Evolutionary conservation across 805 yeast genomes (phyloP), one percentile per base, ranked within the genome.

Genomic region (Hemisphaericaspora nanyangensis): DNA sequence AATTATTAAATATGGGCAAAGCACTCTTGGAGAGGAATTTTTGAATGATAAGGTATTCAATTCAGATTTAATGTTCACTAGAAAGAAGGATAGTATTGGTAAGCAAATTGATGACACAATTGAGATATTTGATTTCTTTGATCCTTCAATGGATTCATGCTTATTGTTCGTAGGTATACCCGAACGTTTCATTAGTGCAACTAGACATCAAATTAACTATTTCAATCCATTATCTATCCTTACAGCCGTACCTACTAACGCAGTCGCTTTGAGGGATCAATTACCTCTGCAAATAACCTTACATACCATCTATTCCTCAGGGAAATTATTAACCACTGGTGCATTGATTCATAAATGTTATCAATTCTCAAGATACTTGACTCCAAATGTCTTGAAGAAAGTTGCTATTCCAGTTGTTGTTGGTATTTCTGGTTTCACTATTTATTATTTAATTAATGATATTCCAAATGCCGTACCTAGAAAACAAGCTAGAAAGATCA

Each of bases 381-480:
- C 39, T 30, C 74, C 52, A 39, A 59, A 52, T 45, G 67, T 58
- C 46, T 40, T 78, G 18, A 70, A 63, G 41, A 69, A 67, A 31
- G 55, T 82, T n/a, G 70, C 76, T 0, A 56, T 76, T 0, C 90
- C 95, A 0, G 34, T 78, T 0, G 42, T 73, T 1, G 47, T 79
- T 2, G 69, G 78, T 7, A 72, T 74, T 1, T 63, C 77, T 5
- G 72, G 78, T 1, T 66, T 78, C 11, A 70, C 83, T 0, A 63
- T 76, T 0, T 77, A 79, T 29, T 88, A 85, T 51, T 56, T 89
- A 41, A 65, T 88, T 15, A 69, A 72, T 43, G 98, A 93, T 58
- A 78, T 95, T 11, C 97, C 97, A 2, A 77, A 83, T 50, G 95
- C 97, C 0, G 79, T 87, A 50, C 95, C 96, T 15, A 70, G 88